Evolutionary conservation across 2,329 filamentous ascomycete species (phyloP), one percentile per base, ranked within the genome.

Genomic region (Penicillium sclerotiorum): DNA sequence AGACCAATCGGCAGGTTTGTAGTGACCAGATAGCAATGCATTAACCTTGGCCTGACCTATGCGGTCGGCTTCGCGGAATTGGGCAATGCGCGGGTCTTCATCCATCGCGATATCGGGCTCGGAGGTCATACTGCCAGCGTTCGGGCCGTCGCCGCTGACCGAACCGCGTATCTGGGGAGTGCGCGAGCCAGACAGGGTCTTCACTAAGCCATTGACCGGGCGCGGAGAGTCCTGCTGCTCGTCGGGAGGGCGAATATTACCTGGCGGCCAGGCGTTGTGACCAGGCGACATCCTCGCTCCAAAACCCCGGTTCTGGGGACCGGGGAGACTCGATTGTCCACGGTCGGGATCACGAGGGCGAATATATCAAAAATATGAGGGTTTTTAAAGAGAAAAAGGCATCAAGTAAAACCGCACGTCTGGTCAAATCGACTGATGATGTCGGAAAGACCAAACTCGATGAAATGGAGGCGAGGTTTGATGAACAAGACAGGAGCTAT

Each of bases 11-110:
- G 67, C 62, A 22, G 53, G 51, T 39, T 58, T 50, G 44, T 70
- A 66, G 42, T 70, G 72, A 35, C 73, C 74, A 32, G 78, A 77
- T 68, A 96, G 95, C n/a, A 96, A 77, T 35, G 84, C 77, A 55
- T 85, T 82, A 64, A 96, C 86, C 73, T 85, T 87, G 61, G 84
- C 81, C 73, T 96, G 90, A 62, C 84, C 87, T 71, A 83, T 83
- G 66, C 83, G 83, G 78, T 89, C 96, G 47, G 92, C 77, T 50
- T 90, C 84, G 68, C 84, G 83, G 72, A 96, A 94, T 66, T 86
- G 78, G 65, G 84, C 80, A 72, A 88, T 70, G 65, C 77, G 86
- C 68, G 85, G 81, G 61, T 83, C 81, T 68, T 92, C 88, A 42
- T 90, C 87, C 64, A 87, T 78, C 64, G 78, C 75, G 72, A 85